Conservation (phyloP, 148 eudicot species). For the Camellia lanceoleosa region DNA sequence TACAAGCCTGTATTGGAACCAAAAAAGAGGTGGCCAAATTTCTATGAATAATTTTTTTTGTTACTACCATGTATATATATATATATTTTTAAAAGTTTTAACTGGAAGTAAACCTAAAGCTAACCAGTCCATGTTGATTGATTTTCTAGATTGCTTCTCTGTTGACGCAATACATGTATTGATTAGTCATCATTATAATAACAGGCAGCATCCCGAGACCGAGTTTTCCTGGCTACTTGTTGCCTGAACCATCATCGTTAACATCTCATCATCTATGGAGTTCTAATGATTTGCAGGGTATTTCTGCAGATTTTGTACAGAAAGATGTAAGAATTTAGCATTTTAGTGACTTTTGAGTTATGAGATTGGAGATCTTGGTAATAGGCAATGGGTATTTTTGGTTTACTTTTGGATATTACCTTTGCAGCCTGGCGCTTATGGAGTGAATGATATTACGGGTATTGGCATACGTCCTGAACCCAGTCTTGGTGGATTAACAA, state of each 20-base stretch:
- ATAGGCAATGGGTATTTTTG: neutral
- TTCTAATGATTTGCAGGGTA: slow-evolving; percentile 23
- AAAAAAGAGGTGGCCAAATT: too few species aligned
- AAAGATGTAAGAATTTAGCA: slow-evolving; percentile 33
- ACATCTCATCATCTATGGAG: slow-evolving; percentile 27
- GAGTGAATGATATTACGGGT: slow-evolving; percentile 42
- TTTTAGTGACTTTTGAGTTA: neutral
- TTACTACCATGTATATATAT: neutral
- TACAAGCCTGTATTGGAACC: too few species aligned
- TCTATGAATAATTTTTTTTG: too few species aligned
- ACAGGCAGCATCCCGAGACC: slow-evolving; percentile 29
- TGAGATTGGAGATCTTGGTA: neutral
- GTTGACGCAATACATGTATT: neutral
- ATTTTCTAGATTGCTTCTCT: neutral
- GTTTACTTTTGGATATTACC: slow-evolving; percentile 35
- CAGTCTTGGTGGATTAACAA: slow-evolving; percentile 33
- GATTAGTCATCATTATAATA: slow-evolving; percentile 7
- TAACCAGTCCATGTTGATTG: neutral
- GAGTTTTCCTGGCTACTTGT: slow-evolving; percentile 40
- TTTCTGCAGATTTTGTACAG: slow-evolving; percentile 26
- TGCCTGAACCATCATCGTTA: slow-evolving; percentile 34
- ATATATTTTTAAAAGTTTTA: neutral
- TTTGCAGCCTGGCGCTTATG: slow-evolving; percentile 47
- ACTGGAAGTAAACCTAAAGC: neutral
- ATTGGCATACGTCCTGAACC: slow-evolving; percentile 43